These are phyloP conservation scores for Xylariaceae sp. DNA, from an alignment of 2,329 filamentous ascomycete species.

Conservation along the genomic window DNA sequence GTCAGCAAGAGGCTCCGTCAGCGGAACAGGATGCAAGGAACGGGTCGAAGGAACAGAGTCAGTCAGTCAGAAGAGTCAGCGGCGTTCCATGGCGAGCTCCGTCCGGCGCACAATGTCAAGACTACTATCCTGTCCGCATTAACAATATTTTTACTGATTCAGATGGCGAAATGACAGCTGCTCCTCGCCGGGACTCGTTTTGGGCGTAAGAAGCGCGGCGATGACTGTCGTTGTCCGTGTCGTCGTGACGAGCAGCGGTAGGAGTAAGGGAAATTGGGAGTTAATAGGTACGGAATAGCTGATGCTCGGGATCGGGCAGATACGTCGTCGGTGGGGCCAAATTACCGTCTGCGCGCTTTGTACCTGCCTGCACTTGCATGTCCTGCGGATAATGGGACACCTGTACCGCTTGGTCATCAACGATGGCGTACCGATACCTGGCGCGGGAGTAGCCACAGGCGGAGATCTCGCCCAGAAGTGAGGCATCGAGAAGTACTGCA, in stretches of 20 bases:
- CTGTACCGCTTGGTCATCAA: background rate
- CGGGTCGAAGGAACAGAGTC: constrained; percentile 2
- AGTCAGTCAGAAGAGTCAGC: constrained; percentile 7
- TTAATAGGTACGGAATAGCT: background rate
- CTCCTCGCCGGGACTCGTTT: background rate
- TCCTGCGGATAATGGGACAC: background rate
- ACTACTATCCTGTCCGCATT: constrained; percentile 13
- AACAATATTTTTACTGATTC: constrained; percentile 20
- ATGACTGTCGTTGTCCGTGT: constrained; percentile 3
- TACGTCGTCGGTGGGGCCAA: constrained; percentile 3
- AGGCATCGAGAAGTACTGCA: too few species aligned
- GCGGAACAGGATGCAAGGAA: constrained; percentile 1
- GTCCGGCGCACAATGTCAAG: constrained; percentile 10
- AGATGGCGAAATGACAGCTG: constrained; percentile 2
- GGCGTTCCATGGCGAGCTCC: constrained; percentile 17
- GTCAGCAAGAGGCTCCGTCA: background rate
- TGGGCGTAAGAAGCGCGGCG: constrained; percentile 7
- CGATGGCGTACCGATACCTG: too few species aligned
- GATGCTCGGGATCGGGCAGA: background rate
- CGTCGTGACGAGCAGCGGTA: constrained; percentile 10
- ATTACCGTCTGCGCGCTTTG: background rate
- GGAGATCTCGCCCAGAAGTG: too few species aligned
- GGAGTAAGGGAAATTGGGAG: constrained; percentile 18
- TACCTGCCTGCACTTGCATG: background rate
- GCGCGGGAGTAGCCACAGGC: too few species aligned